phyloP scores from a whole-genome alignment of 73 alveolate species.

The Paraurostyla sp. region DNA sequence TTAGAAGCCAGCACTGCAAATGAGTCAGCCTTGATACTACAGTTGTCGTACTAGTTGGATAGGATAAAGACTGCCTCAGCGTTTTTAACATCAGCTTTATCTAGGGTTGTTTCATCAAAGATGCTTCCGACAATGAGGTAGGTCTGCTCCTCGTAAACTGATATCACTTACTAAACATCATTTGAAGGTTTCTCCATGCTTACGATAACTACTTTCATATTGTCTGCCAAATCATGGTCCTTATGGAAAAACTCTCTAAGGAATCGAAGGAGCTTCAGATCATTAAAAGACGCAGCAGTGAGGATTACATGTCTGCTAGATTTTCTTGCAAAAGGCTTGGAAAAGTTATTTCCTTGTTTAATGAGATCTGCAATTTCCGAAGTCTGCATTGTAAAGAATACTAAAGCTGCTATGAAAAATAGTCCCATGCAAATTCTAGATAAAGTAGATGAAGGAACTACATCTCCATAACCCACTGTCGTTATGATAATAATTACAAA shows the following conservation, averaged over 20 bases:
- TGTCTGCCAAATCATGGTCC: slow-evolving; percentile 76
- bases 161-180: slow-evolving; percentile 57
- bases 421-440: slow-evolving; percentile 70
- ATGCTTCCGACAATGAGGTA: slow-evolving; percentile 69
- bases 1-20: slow-evolving; percentile 75
- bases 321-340: slow-evolving; percentile 40
- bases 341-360: slow-evolving; percentile 49
- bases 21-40: slow-evolving; percentile 64
- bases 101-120: slow-evolving; percentile 59
- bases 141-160: slow-evolving; percentile 72
- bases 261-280: slow-evolving; percentile 70
- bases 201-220: slow-evolving; percentile 70
- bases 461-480: slow-evolving; percentile 83
- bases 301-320: slow-evolving; percentile 69
- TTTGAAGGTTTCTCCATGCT: slow-evolving; percentile 65
- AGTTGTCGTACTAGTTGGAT: slow-evolving; percentile 68
- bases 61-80: slow-evolving; percentile 78
- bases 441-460: slow-evolving; percentile 63
- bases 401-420: slow-evolving; percentile 72
- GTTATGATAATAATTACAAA: slow-evolving; percentile 68
- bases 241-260: slow-evolving; percentile 75
- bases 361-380: slow-evolving; percentile 70
- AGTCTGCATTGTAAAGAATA: slow-evolving; percentile 72
- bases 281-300: slow-evolving; percentile 64
- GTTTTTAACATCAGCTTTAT: slow-evolving; percentile 64